These are phyloP conservation scores for Fistulinella staudtii DNA, from an alignment of 1,284 basidiomycete genomes.

Conservation along the genomic window DNA sequence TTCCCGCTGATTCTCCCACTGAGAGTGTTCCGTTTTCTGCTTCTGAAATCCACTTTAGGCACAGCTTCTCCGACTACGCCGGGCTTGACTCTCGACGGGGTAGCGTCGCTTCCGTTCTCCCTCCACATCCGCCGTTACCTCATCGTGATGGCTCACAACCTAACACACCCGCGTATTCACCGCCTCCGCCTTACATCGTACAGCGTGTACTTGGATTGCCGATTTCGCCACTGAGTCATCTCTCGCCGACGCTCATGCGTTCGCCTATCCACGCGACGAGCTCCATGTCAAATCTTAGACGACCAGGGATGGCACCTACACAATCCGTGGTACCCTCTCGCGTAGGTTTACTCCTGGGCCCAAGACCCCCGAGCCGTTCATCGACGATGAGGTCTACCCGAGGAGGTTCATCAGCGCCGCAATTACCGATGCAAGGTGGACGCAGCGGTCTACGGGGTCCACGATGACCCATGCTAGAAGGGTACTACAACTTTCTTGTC, in stretches of 20 bases:
- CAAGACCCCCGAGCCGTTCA: constrained; percentile 29
- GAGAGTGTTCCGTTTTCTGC: constrained; percentile 67
- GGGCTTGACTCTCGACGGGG: constrained; percentile 36
- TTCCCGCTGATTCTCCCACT: constrained; percentile 48
- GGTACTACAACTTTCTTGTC: too few relatives aligned
- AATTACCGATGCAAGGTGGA: constrained; percentile 32
- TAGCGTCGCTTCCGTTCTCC: constrained; percentile 39
- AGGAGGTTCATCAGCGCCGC: constrained; percentile 20
- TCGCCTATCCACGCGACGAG: background rate
- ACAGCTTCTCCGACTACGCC: constrained; percentile 48
- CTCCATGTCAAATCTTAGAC: constrained; percentile 1
- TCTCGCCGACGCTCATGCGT: constrained; percentile 1
- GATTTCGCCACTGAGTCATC: constrained; percentile 20
- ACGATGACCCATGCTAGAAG: constrained; percentile 5
- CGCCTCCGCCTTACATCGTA: constrained; percentile 30
- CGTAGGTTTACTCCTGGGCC: constrained; percentile 27
- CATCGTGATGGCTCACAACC: constrained; percentile 22
- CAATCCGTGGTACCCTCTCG: constrained; percentile 7
- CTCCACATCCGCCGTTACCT: constrained; percentile 52
- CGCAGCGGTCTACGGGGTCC: constrained; percentile 15
- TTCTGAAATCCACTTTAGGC: constrained; percentile 61
- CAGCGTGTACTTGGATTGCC: constrained; percentile 31
- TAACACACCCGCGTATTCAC: constrained; percentile 9
- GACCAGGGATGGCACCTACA: constrained; percentile 7
- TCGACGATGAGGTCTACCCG: constrained; percentile 20